Evolutionary conservation across 257 asterid genomes (phyloP).

Genomic region (Anisodus acutangulus): DNA sequence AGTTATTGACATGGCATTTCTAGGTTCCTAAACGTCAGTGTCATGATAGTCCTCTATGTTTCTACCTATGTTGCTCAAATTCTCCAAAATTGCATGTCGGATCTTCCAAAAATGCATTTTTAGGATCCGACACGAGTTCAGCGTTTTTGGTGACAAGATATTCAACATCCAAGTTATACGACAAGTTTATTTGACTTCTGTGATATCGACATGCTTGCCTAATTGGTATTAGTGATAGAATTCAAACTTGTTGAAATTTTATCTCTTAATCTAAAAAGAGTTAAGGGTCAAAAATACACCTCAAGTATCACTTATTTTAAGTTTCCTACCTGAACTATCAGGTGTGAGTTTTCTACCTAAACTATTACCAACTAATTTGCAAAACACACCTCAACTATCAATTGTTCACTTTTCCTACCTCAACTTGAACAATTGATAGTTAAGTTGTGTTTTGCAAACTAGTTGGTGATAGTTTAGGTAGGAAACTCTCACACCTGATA

Average conservation of each 20-base stretch:
- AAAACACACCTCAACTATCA: too few species aligned
- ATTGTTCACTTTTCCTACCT: too few species aligned
- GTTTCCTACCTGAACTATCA: too few species aligned
- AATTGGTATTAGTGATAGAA: not conserved
- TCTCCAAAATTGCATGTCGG: not conserved
- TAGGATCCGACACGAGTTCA: not conserved
- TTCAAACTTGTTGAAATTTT: not conserved
- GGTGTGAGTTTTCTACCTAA: too few species aligned
- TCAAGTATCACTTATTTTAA: too few species aligned
- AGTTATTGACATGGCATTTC: not conserved
- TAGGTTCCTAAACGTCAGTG: constrained; percentile 6
- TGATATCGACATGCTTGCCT: constrained; percentile 22
- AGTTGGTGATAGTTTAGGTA: too few species aligned
- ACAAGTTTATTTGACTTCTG: not conserved
- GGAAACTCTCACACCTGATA: too few species aligned
- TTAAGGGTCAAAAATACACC: too few species aligned
- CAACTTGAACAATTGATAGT: too few species aligned
- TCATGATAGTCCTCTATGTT: constrained; percentile 11
- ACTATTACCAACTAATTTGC: too few species aligned
- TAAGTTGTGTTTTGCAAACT: too few species aligned
- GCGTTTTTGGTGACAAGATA: not conserved
- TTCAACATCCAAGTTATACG: not conserved
- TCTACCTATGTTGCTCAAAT: not conserved
- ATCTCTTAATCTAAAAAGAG: not conserved
- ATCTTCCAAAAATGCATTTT: constrained; percentile 8